Conservation (phyloP, 805 yeast species). For the Nakazawaea laoshanensis region DNA sequence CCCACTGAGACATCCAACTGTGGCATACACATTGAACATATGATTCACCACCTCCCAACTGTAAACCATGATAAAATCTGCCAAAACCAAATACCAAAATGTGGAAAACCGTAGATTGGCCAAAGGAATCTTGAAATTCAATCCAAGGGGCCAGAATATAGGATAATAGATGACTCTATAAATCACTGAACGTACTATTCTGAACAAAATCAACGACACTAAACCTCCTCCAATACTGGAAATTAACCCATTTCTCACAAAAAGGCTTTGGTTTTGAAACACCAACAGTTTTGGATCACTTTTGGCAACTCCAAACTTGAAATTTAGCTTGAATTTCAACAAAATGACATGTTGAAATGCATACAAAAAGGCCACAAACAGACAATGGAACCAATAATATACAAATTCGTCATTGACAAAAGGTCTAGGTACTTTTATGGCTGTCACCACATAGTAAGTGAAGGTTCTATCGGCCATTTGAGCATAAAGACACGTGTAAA, state of each 20-base stretch:
- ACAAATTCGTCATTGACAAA: slow-evolving; percentile 34
- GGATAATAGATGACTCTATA: slow-evolving; percentile 29
- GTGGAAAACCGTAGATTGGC: slow-evolving; percentile 23
- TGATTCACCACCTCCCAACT: slow-evolving; percentile 51
- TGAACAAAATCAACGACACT: slow-evolving; percentile 29
- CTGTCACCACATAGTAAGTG: slow-evolving; percentile 21
- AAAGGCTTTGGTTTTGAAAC: slow-evolving; percentile 15
- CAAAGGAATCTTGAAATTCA: slow-evolving; percentile 33
- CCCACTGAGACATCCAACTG: slow-evolving; percentile 66
- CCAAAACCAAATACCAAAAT: slow-evolving; percentile 21
- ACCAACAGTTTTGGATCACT: slow-evolving; percentile 26
- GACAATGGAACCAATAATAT: slow-evolving; percentile 39
- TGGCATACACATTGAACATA: slow-evolving; percentile 54
- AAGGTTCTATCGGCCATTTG: slow-evolving; percentile 15
- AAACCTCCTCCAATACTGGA: slow-evolving; percentile 22
- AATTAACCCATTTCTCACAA: slow-evolving; percentile 29
- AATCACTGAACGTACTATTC: slow-evolving; percentile 29
- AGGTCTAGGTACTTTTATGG: slow-evolving; percentile 31
- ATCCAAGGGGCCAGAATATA: slow-evolving; percentile 22
- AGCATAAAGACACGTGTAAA: slow-evolving; percentile 13
- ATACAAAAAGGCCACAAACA: slow-evolving; percentile 34
- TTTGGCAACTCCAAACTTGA: slow-evolving; percentile 33
- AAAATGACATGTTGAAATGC: slow-evolving; percentile 40
- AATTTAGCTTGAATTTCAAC: slow-evolving; percentile 46
- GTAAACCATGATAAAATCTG: slow-evolving; percentile 27